Conservation (phyloP, 129 eudicot species). For the Tagetes erecta region DNA sequence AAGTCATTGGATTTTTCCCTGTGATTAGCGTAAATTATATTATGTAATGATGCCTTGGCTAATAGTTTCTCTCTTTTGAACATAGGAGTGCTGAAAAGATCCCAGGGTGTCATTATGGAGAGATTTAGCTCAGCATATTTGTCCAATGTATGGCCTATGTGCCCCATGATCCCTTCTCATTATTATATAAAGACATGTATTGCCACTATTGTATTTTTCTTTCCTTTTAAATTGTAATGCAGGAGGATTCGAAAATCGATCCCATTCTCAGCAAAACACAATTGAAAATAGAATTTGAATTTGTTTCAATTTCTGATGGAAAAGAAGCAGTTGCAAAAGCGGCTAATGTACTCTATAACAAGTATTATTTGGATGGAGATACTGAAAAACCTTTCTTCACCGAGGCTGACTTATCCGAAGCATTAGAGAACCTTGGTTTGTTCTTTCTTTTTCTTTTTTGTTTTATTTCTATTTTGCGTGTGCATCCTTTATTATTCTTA, state of each 20-base stretch:
- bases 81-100: constrained; percentile 80
- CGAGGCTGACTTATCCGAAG: constrained; percentile 60
- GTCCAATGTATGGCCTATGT: constrained; percentile 41
- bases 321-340: constrained; percentile 81
- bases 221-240: constrained; percentile 24
- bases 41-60: background rate
- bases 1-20: background rate
- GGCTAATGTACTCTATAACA: constrained; percentile 64
- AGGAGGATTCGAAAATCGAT: constrained; percentile 41
- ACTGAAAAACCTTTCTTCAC: constrained; percentile 53
- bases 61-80: background rate
- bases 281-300: constrained; percentile 50
- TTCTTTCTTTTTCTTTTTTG: background rate
- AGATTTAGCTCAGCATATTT: constrained; percentile 39
- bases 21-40: background rate
- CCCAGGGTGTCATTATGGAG: constrained; percentile 48
- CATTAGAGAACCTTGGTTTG: constrained; percentile 65
- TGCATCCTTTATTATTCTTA: constrained; percentile 2
- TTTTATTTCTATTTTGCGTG: background rate
- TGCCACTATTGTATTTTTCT: constrained; percentile 1
- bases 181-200: background rate
- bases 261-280: constrained; percentile 32
- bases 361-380: constrained; percentile 42
- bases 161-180: constrained; percentile 19
- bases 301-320: constrained; percentile 66